Base-by-base conservation (phyloP, 2,329 filamentous ascomycete genomes). In the Calonectria pauciramosa region DNA sequence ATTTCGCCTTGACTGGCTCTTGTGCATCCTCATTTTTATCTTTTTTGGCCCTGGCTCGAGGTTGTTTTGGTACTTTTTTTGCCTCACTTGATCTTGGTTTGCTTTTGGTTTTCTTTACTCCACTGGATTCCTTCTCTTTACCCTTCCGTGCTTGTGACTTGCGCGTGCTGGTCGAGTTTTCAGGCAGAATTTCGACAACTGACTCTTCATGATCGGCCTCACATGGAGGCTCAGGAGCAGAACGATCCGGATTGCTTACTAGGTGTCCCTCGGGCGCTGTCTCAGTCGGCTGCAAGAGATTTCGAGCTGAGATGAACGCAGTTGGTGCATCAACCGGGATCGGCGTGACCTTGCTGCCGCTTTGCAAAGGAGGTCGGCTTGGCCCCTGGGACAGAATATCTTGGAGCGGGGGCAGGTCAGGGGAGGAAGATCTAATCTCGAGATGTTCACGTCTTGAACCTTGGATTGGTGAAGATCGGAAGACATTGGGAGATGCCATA, bases 341-440 rank as follows among this genome's bases (percentile, higher is more conserved):
- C 5, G 85, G 77, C 1, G 83, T 76, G 4, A 83, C 83, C 74
- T 84, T 83, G 75, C 82, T 87, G 8, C 85, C 86, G 51, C 81
- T 86, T 51, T 80, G 81, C 13, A 87, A 74, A 1, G 83, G 52
- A 4, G 85, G 78, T 14, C 78, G 84, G 32, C 78, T 85, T 14
- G 79, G 76, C 30, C 74, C 76, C 52, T 86, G 87, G 3, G 85
- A 83, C 1, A 89, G 76, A 13, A 92, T 81, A 3, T 91, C 87
- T 47, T 85, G 85, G 0, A 92, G 82, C 0, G 90, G 87, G 4
- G 91, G 91, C 0, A 92, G 82, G n/a, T 86, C 86, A n/a, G 90
- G 90, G 6, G 90, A 91, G 0, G 90, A 91, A 0, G 90, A 90
- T 11, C 80, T 75, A 36, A 82, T 71, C 36, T 83, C 77, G 23